A percentile compares a stretch with the other conserved stretches of the same genome.
These are phyloP conservation scores for Alternaria brassicicola DNA, from an alignment of 2,329 filamentous ascomycete genomes.

Conservation along the genomic window DNA sequence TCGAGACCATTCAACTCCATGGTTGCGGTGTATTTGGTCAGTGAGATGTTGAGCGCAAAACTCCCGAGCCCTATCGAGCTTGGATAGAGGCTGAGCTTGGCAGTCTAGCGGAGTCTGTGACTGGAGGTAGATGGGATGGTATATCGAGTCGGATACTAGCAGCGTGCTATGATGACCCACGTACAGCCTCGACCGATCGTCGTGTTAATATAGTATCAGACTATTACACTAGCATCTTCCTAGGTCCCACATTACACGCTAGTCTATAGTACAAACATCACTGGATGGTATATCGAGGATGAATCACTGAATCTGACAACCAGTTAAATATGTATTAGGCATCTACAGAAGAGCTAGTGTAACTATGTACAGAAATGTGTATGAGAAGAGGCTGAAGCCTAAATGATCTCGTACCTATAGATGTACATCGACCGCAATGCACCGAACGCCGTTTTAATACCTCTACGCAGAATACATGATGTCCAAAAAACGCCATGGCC, in stretches of 20 bases:
- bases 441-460: slow-evolving; percentile 4
- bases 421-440: not conserved
- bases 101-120: not conserved
- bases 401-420: not conserved
- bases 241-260: too few relatives aligned
- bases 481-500: slow-evolving; percentile 8
- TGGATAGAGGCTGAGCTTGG: slow-evolving; percentile 3
- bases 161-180: not conserved
- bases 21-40: not conserved
- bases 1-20: slow-evolving; percentile 18
- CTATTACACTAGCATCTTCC: not conserved
- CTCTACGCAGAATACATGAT: not conserved
- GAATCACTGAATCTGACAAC: not conserved
- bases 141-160: not conserved
- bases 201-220: too few relatives aligned
- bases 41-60: not conserved
- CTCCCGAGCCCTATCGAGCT: not conserved
- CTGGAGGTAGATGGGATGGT: not conserved
- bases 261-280: not conserved
- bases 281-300: not conserved
- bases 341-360: not conserved
- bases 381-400: not conserved
- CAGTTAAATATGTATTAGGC: not conserved
- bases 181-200: not conserved
- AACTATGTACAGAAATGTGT: slow-evolving; percentile 4